phyloP scores from a whole-genome alignment of 176 grass and related monocot genomes.

The Panicum miliaceum region DNA sequence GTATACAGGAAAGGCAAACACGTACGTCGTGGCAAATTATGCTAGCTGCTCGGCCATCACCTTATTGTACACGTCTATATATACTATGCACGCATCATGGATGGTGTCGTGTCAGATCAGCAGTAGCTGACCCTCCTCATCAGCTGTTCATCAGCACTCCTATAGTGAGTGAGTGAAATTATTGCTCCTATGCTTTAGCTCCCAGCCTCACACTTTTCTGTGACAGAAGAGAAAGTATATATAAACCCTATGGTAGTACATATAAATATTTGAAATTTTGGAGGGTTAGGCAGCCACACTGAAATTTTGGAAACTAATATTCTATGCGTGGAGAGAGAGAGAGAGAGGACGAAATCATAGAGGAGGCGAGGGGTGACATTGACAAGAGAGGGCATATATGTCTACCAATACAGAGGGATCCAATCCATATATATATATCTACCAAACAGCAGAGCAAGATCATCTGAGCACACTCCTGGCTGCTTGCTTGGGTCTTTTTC shows the following conservation, averaged over 20 bases:
- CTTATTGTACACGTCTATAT: too few relatives aligned
- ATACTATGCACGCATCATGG: too few relatives aligned
- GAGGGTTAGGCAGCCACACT: conserved; percentile 33
- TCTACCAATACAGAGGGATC: background rate
- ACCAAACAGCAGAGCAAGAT: background rate
- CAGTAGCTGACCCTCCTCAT: background rate
- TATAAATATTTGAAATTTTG: conserved; percentile 19
- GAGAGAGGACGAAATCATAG: background rate
- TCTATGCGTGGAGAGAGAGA: conserved; percentile 13
- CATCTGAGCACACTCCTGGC: background rate
- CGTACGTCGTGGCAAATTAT: too few relatives aligned
- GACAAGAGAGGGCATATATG: background rate
- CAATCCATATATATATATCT: background rate
- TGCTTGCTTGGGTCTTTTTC: background rate
- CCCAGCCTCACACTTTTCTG: background rate
- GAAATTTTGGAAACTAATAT: conserved; percentile 25
- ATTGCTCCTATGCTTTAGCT: conserved; percentile 14
- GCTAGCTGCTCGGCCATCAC: too few relatives aligned
- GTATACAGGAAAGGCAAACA: too few relatives aligned
- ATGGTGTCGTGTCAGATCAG: too few relatives aligned
- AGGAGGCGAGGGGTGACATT: background rate
- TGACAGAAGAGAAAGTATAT: conserved; percentile 7
- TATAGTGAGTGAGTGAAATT: background rate
- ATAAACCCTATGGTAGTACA: background rate
- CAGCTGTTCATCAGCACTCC: background rate